These are phyloP conservation scores for Syzygium jambos DNA, from an alignment of 345 rosid species.

Conservation along the genomic window DNA sequence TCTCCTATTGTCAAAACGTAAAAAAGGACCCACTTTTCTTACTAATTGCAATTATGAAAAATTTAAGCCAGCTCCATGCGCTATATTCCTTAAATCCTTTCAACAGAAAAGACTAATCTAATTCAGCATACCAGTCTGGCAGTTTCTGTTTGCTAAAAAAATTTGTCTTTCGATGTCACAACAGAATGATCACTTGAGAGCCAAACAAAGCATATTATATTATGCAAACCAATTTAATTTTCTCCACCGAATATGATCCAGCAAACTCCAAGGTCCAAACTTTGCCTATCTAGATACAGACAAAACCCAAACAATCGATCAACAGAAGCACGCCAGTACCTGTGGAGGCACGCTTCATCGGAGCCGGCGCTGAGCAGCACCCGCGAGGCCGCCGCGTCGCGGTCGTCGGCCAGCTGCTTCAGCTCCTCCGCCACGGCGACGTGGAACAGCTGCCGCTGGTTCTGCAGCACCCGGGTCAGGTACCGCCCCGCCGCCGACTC, in stretches of 20 bases:
- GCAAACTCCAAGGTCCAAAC: background rate
- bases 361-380: slow-evolving; percentile 56
- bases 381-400: slow-evolving; percentile 50
- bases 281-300: background rate
- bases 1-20: background rate
- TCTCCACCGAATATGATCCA: background rate
- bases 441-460: slow-evolving; percentile 68
- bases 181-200: background rate
- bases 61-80: background rate
- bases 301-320: background rate
- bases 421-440: slow-evolving; percentile 71
- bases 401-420: slow-evolving; percentile 51
- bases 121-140: background rate
- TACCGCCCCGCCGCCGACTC: slow-evolving; percentile 62
- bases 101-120: background rate
- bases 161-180: background rate
- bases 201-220: background rate
- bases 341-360: slow-evolving; percentile 72
- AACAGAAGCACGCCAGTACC: slow-evolving; percentile 18
- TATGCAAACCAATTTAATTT: background rate
- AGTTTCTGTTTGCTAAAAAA: background rate
- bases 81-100: background rate
- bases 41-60: background rate
- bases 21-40: background rate
- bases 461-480: slow-evolving; percentile 58